Evolutionary conservation across 1,284 basidiomycete species (phyloP), one percentile per base, ranked within the genome.

Genomic region (Sphaerobolus stellatus): DNA sequence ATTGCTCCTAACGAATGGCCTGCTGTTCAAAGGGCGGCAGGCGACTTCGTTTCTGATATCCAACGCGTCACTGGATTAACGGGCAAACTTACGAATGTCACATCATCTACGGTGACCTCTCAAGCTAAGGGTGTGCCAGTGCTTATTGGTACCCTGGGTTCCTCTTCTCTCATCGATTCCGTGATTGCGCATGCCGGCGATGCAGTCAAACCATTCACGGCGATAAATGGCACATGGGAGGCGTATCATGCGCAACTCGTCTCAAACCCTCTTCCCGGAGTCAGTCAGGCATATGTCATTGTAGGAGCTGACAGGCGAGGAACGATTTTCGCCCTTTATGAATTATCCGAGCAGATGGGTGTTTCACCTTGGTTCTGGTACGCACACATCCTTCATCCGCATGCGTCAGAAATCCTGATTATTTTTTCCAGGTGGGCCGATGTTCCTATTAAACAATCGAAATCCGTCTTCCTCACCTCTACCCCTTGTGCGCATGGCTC

Each of bases 341-440:
- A 86, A 60, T 79, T 84, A 52, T 84, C 83, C 9, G 86, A 88
- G 65, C 86, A 89, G 61, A 81, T 86, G 64, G 86, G 86, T 76
- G 82, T 84, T 28, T 84, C 82, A 18, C 82, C 83, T 18, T 85
- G 82, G 82, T 83, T 79, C 60, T 84, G 80, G 80, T 82, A 60
- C 46, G 78, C 65, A 11, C 11, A 24, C 11, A n/a, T 43, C 28
- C 22, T 52, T 14, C 30, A 31, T 7, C 38, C 28, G 5, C 16
- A 30, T 30, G n/a, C n/a, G n/a, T n/a, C n/a, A n/a, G n/a, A n/a
- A n/a, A n/a, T n/a, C n/a, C n/a, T n/a, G n/a, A n/a, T n/a, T n/a
- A n/a, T 62, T 11, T 22, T 20, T 20, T 45, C 20, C 59, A 82
- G 82, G 80, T 85, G 84, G 83, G 82, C 85, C 18, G 86, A 89